Evolutionary conservation across 164 flowering plant genomes (phyloP), one percentile per base, ranked within the genome.

Genomic region (Vitis cinerea): DNA sequence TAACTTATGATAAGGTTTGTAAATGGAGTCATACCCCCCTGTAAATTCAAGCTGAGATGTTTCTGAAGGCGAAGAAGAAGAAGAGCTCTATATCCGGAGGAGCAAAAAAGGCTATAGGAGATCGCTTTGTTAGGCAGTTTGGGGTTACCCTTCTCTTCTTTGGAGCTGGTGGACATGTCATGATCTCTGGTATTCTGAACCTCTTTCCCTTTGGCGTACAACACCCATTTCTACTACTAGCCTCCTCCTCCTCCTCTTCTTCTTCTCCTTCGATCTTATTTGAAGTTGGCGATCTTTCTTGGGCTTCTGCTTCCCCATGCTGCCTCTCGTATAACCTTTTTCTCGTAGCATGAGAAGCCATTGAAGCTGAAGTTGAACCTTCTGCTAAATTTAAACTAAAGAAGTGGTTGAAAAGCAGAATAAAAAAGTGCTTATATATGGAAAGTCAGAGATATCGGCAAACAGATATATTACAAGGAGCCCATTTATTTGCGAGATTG

Each of bases 121-220:
- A 51, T n/a, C 58, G 68, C n/a, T 37, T 69, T 11, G 79, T 27
- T 6, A 75, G 65, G 49, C 52, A 65, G n/a, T 52, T 68, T 12
- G 77, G 27, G 15, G 66, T 58, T 50, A 65, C 51, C 67, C 79
- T 77, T 44, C 48, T 67, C 80, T 87, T 87, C 78, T 78, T 87
- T 23, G 90, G 90, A 15, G 90, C 83, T 7, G 88, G 84, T 27
- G 90, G 90, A 53, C 90, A 87, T 0, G 81, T 30, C 9, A 71
- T 57, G 1, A 50, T 61, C 73, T 83, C 74, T 0, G 85, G 85
- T 71, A 87, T 83, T 57, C 71, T 72, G 53, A 71, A 72, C 63
- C 73, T 82, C 70, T 69, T 51, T 59, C 78, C 84, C 65, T 75
- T 83, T 2, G 90, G 88, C 0, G 90, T 84, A 2, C 71, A 69